Conservation (phyloP, 441 rosid species). For the Pelargonium citronellum region DNA sequence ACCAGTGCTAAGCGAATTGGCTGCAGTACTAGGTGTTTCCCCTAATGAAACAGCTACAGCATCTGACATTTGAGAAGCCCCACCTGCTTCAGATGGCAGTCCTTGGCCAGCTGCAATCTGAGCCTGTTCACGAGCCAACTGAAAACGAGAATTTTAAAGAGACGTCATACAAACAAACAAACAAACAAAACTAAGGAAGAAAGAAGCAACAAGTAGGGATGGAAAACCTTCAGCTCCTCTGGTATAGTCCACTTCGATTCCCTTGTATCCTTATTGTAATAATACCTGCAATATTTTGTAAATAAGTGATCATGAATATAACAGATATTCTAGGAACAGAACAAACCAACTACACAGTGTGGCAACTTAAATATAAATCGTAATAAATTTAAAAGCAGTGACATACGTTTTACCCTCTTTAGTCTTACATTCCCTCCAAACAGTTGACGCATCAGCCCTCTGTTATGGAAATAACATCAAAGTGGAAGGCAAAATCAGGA, state of each 20-base stretch:
- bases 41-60: constrained; percentile 38
- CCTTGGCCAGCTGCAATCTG: constrained; percentile 43
- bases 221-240: constrained; percentile 78
- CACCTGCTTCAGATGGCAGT: constrained; percentile 36
- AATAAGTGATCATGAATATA: constrained; percentile 4
- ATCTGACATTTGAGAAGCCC: constrained; percentile 35
- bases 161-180: constrained; percentile 24
- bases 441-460: constrained; percentile 49
- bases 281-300: constrained; percentile 53
- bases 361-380: background rate
- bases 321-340: background rate
- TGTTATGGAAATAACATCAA: constrained; percentile 34
- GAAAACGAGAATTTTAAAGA: constrained; percentile 30
- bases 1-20: constrained; percentile 42
- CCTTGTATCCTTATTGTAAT: constrained; percentile 86
- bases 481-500: constrained; percentile 20
- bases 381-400: background rate
- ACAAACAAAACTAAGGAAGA: background rate
- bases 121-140: constrained; percentile 97
- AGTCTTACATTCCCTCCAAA: constrained; percentile 29
- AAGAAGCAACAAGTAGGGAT: constrained; percentile 21
- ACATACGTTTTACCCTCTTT: constrained; percentile 59
- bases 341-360: background rate
- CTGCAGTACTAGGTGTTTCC: constrained; percentile 32
- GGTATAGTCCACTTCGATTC: constrained; percentile 95